These are phyloP conservation scores for thale cress (Arabidopsis thaliana) DNA, from an alignment of 345 rosid genomes.

Conservation along the genomic window TAIR10.1 NC_003071.7:17445501-17446000, in stretches of 20 bases:
- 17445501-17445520: background rate
- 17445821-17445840: conserved; percentile 30
- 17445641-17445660: no score
- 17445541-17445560: no score
- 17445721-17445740: background rate
- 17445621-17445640: no score
- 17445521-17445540: background rate
- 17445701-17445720: background rate
- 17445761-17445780: background rate
- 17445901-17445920: conserved; percentile 2
- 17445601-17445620: no score
- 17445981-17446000: conserved; percentile 31
- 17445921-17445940: conserved; percentile 20
- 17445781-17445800: background rate
- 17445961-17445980: conserved; percentile 25
- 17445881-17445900: background rate
- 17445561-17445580: no score
- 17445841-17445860: conserved; percentile 21
- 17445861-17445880: background rate
- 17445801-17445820: conserved; percentile 24
- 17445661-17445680: no score
- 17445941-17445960: conserved; percentile 26
- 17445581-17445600: no score
- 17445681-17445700: background rate
- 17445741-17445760: background rate